Evolutionary conservation across 306 rosid species (phyloP).

Genomic region (Luffa acutangula): DNA sequence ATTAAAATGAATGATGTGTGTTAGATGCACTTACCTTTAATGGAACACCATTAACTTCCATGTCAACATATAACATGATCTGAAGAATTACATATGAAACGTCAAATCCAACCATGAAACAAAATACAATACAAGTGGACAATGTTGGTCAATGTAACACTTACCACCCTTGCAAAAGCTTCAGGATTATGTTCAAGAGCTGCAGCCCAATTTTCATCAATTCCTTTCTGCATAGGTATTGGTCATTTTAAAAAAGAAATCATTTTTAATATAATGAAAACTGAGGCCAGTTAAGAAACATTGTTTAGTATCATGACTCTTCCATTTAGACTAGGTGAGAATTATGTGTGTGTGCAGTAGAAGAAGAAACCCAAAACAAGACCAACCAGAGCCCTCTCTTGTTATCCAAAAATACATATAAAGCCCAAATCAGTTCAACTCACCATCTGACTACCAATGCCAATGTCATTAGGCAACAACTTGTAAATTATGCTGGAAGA

Average conservation of each 20-base stretch:
- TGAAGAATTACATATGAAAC: constrained; percentile 13
- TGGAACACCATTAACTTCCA: constrained; percentile 96
- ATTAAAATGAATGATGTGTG: neutral
- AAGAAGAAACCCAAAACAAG: neutral
- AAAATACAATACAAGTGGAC: neutral
- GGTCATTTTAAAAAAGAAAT: constrained; percentile 10
- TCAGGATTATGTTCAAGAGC: constrained; percentile 94
- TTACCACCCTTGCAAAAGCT: constrained; percentile 96
- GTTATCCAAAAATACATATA: neutral
- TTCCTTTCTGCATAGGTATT: constrained; percentile 63
- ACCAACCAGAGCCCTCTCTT: neutral
- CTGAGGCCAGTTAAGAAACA: neutral
- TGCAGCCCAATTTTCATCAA: constrained; percentile 99
- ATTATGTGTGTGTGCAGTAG: neutral
- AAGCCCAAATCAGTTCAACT: neutral
- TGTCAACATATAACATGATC: constrained; percentile 96
- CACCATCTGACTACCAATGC: neutral
- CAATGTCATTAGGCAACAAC: neutral
- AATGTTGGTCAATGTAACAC: constrained; percentile 16
- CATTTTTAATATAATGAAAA: neutral
- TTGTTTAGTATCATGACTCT: neutral
- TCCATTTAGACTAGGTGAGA: neutral
- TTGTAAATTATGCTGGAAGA: neutral
- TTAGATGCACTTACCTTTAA: constrained; percentile 52
- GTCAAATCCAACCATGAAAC: neutral